These are phyloP conservation scores for Verticillium nubilum DNA, from an alignment of 2,329 filamentous ascomycete genomes.

Conservation along the genomic window DNA sequence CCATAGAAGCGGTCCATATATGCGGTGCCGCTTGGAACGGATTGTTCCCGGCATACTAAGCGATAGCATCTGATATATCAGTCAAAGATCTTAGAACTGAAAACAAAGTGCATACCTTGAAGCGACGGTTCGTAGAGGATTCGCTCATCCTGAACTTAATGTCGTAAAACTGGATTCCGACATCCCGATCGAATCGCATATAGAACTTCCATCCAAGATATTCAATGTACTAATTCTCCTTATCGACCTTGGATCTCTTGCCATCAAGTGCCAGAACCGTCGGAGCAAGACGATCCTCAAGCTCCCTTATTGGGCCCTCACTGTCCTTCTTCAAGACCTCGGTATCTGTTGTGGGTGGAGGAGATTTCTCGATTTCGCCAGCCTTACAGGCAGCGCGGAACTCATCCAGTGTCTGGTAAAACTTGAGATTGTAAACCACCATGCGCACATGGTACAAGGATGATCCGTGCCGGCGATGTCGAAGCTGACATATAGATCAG, in stretches of 20 bases:
- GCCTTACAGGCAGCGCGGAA: constrained; percentile 11
- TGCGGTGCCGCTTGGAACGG: constrained; percentile 1
- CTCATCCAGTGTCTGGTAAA: constrained; percentile 10
- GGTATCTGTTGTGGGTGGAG: constrained; percentile 6
- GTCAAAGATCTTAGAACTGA: background rate
- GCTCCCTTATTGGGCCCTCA: constrained; percentile 9
- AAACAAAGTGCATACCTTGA: background rate
- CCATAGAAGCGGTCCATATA: constrained; percentile 4
- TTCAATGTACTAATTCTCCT: constrained; percentile 13
- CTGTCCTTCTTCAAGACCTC: constrained; percentile 13
- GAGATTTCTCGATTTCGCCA: constrained; percentile 7
- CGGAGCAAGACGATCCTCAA: constrained; percentile 12
- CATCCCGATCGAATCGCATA: constrained; percentile 6
- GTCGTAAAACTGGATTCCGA: constrained; percentile 4
- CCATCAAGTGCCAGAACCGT: constrained; percentile 10
- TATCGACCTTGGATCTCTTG: constrained; percentile 13
- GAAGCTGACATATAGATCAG: constrained; percentile 13
- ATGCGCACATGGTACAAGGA: constrained; percentile 12
- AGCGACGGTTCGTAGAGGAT: background rate
- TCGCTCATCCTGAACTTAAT: background rate
- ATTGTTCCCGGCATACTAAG: constrained; percentile 2
- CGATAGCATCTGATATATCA: background rate
- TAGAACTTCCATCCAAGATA: constrained; percentile 15
- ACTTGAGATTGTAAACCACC: constrained; percentile 11
- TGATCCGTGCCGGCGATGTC: constrained; percentile 11